Evolutionary conservation across 345 rosid genomes (phyloP).

Genomic region (Arabis hirsuta): DNA sequence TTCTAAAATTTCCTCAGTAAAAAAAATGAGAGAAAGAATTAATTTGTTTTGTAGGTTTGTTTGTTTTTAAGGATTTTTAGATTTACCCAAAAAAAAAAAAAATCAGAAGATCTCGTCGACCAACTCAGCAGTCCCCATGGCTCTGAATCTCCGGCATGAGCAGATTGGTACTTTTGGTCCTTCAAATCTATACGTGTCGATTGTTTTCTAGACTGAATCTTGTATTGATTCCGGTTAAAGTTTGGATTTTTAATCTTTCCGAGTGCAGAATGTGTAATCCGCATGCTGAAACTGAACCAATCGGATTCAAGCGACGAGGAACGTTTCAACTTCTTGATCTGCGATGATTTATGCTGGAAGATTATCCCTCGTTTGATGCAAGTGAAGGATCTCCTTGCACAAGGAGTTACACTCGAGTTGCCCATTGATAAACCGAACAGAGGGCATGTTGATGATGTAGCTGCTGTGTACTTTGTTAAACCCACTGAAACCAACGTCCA

Average conservation of each 20-base stretch:
- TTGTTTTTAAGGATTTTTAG: no score
- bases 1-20: no score
- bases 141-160: conserved; percentile 81
- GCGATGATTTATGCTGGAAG: conserved; percentile 66
- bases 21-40: no score
- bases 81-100: no score
- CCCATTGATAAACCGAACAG: conserved; percentile 58
- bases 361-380: conserved; percentile 76
- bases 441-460: conserved; percentile 62
- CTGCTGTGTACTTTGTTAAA: conserved; percentile 79
- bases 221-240: no score
- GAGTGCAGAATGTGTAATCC: conserved; percentile 67
- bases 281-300: conserved; percentile 83
- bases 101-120: no score
- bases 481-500: conserved; percentile 60
- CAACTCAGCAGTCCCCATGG: conserved; percentile 46
- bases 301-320: conserved; percentile 47
- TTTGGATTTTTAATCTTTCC: no score
- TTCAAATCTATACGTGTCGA: no score
- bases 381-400: conserved; percentile 77
- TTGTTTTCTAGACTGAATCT: no score
- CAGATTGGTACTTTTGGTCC: conserved; percentile 57
- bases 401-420: conserved; percentile 72
- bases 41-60: no score
- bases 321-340: conserved; percentile 64